Evolutionary conservation across 2,329 filamentous ascomycete genomes (phyloP), one percentile per base, ranked within the genome.

Genomic region (Penicillium sumatraense): DNA sequence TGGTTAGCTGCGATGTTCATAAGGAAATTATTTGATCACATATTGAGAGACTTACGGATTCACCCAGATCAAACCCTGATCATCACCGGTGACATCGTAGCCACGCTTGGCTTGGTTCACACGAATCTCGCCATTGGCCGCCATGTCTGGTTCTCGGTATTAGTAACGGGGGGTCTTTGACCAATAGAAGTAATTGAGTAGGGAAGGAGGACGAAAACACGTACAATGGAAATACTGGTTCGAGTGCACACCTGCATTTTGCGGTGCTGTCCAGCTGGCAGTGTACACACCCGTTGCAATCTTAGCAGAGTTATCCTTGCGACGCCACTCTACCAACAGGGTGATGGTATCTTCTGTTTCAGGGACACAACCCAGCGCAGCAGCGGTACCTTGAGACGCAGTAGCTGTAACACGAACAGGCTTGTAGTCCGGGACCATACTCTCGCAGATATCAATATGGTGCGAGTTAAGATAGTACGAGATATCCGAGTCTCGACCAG

Each of bases 401-500:
- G 88, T 89, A 7, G 96, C 93, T 62, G 86, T 88, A 51, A 89
- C 91, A 67, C 87, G 88, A 51, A 89, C 84, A 13, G 93, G 93
- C 29, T 85, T 81, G 75, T 89, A 96, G 42, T 88, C 89, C 7
- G 88, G 86, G 2, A 96, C 90, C 91, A 97, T 96, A 52, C 87
- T 91, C 79, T 96, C 93, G 77, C 89, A 91, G 65, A 97, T 86
- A 75, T 97, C 93, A 66, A 97, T 83, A 79, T 97, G 93, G 79
- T 97, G 93, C 61, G 87, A 91, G 83, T 97, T 97, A 63, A 97
- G 85, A 77, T 97, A 97, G 81, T 97, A 97, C 9, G 89, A 93
- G 67, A 97, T 97, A 74, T 97, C 93, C 26, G 89, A 93, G 65
- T 96, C 92, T 67, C 88, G 86, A 60, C 93, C 93, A 0, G 93